Evolutionary conservation across 257 asterid species (phyloP).

Genomic region (Solanum appendiculatum): DNA sequence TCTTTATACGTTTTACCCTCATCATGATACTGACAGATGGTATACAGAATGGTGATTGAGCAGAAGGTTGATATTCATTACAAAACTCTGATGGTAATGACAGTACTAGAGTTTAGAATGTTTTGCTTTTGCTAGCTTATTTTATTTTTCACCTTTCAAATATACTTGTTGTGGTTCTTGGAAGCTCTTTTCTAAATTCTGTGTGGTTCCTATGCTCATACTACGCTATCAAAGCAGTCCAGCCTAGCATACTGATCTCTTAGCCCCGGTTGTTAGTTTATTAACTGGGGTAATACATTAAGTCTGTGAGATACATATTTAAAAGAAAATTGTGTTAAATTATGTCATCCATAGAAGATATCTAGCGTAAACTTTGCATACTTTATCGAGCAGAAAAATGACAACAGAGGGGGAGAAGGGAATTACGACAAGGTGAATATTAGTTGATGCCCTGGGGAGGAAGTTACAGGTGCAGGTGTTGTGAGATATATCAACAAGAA

Average conservation of each 20-base stretch:
- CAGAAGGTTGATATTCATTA: constrained; percentile 35
- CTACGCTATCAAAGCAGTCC: not conserved
- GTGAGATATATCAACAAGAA: no score
- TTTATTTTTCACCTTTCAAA: not conserved
- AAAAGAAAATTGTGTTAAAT: not conserved
- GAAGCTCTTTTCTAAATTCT: not conserved
- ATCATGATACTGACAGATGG: not conserved
- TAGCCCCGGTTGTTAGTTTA: not conserved
- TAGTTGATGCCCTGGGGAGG: no score
- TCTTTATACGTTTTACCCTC: not conserved
- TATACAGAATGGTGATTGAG: constrained; percentile 34
- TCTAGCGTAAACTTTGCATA: not conserved
- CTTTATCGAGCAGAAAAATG: not conserved
- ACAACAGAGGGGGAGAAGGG: not conserved
- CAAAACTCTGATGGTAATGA: not conserved
- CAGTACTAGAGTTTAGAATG: not conserved
- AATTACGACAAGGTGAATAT: no score
- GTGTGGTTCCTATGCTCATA: not conserved
- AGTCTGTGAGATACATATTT: not conserved
- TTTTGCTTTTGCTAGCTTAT: not conserved
- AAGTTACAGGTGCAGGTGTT: no score
- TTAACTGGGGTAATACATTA: not conserved
- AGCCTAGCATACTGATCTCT: not conserved
- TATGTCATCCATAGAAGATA: not conserved
- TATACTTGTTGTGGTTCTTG: not conserved